phyloP scores from a whole-genome alignment of 2,329 filamentous ascomycete genomes.

The Rugonectria rugulosa region DNA sequence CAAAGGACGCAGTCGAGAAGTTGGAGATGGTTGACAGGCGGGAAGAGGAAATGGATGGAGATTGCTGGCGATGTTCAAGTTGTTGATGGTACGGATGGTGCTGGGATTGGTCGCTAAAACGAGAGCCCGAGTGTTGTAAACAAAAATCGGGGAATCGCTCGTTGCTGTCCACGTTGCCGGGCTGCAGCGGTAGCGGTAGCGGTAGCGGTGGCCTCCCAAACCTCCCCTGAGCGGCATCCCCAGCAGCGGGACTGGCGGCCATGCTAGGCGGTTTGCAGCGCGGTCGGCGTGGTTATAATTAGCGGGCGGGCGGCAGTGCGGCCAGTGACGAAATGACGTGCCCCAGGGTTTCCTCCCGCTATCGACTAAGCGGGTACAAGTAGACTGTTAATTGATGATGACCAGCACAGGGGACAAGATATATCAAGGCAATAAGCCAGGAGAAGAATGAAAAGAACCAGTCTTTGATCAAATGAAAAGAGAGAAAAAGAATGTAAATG shows the following conservation, averaged over 20 bases:
- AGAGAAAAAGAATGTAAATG: not conserved
- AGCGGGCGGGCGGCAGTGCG: conserved; percentile 7
- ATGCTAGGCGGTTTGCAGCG: conserved; percentile 28
- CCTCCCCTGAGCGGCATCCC: conserved; percentile 36
- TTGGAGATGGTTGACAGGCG: conserved; percentile 38
- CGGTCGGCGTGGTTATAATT: conserved; percentile 4
- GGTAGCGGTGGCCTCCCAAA: too few species aligned
- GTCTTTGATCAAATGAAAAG: not conserved
- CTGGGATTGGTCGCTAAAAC: conserved; percentile 17
- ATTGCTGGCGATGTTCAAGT: conserved; percentile 38
- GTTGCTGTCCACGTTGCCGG: conserved; percentile 47
- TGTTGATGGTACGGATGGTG: conserved; percentile 33
- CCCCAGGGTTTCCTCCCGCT: conserved; percentile 14
- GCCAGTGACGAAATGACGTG: conserved; percentile 8
- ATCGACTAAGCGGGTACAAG: too few species aligned
- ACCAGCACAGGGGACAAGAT: too few species aligned
- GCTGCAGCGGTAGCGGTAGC: conserved; percentile 42
- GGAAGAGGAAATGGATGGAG: conserved; percentile 33
- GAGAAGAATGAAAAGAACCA: not conserved
- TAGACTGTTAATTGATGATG: too few species aligned
- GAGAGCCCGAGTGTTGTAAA: conserved; percentile 47
- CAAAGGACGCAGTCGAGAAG: conserved; percentile 19
- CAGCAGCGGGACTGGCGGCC: conserved; percentile 26
- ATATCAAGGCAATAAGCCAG: not conserved
- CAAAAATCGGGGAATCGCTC: conserved; percentile 53